A percentile compares a stretch with the other conserved stretches of the same genome.
phyloP scores from a whole-genome alignment of 805 yeast genomes.

The Ogataea saltuana region DNA sequence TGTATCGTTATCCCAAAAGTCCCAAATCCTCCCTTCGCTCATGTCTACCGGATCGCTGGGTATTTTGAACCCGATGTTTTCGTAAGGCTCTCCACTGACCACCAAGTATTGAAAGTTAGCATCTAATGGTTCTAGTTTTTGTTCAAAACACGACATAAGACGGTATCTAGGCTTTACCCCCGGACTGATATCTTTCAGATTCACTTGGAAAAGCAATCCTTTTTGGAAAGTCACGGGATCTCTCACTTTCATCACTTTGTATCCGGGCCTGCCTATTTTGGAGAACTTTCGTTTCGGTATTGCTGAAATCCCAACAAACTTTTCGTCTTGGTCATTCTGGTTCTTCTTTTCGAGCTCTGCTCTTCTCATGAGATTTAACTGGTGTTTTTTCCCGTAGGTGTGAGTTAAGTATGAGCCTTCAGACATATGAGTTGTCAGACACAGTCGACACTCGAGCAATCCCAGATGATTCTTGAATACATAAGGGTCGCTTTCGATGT shows the following conservation, averaged over 20 bases:
- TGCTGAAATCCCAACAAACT: slow-evolving; percentile 32
- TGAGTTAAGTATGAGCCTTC: slow-evolving; percentile 84
- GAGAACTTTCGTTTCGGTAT: slow-evolving; percentile 49
- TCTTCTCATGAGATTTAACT: slow-evolving; percentile 66
- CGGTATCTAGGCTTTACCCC: slow-evolving; percentile 63
- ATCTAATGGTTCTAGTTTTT: slow-evolving; percentile 45
- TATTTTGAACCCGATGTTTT: slow-evolving; percentile 72
- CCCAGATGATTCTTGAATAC: slow-evolving; percentile 85
- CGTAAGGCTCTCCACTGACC: slow-evolving; percentile 88
- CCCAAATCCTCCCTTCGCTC: slow-evolving; percentile 53
- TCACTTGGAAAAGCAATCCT: slow-evolving; percentile 68
- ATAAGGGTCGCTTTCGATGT: slow-evolving; percentile 73
- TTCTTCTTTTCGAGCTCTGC: slow-evolving; percentile 39
- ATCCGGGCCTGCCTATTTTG: slow-evolving; percentile 75
- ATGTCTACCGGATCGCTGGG: slow-evolving; percentile 58
- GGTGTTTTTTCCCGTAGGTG: slow-evolving; percentile 82
- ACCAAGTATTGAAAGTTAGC: slow-evolving; percentile 68
- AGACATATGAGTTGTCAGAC: slow-evolving; percentile 78
- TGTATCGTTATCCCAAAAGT: slow-evolving; percentile 71
- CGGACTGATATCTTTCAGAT: slow-evolving; percentile 48
- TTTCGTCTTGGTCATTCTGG: slow-evolving; percentile 17
- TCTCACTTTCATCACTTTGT: slow-evolving; percentile 65
- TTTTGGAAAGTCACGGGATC: slow-evolving; percentile 55
- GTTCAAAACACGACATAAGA: slow-evolving; percentile 77
- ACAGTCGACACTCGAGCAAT: slow-evolving; percentile 76